Conservation (phyloP, 2,329 filamentous ascomycete species). For the Beauveria sp. region DNA sequence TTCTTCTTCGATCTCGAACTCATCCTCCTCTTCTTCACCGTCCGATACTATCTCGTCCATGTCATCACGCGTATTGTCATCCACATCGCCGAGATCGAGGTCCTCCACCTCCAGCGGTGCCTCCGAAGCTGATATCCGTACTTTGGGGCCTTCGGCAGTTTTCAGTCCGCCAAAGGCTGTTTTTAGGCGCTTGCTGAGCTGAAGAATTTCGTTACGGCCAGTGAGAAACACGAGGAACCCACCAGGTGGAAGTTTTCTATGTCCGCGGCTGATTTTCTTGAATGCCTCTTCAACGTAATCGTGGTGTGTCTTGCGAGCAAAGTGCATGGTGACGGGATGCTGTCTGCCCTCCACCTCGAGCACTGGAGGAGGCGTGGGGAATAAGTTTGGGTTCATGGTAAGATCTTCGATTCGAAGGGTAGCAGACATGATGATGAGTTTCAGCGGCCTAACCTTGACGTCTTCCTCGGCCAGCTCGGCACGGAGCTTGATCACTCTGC, state of each 20-base stretch:
- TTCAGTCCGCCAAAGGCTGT: constrained; percentile 54
- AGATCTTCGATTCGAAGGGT: constrained; percentile 88
- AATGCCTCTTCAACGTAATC: constrained; percentile 92
- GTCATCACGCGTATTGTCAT: constrained; percentile 55
- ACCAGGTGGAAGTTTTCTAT: constrained; percentile 81
- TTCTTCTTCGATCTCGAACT: constrained; percentile 64
- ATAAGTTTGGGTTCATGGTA: constrained; percentile 73
- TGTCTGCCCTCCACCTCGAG: constrained; percentile 88
- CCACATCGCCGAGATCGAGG: constrained; percentile 66
- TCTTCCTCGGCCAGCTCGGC: constrained; percentile 67
- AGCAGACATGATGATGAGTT: constrained; percentile 96
- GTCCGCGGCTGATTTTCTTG: constrained; percentile 77
- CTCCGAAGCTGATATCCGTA: constrained; percentile 69
- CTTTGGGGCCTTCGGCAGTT: constrained; percentile 52
- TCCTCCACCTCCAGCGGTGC: constrained; percentile 79
- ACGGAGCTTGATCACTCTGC: constrained; percentile 79
- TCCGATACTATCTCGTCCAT: constrained; percentile 53
- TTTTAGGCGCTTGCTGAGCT: constrained; percentile 73
- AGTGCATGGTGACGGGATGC: constrained; percentile 83
- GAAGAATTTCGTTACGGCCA: constrained; percentile 82
- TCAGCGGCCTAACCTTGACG: constrained; percentile 65
- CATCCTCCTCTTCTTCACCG: constrained; percentile 51
- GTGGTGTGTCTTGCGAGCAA: constrained; percentile 69
- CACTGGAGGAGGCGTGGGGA: constrained; percentile 70
- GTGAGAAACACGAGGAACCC: constrained; percentile 93